Evolutionary conservation across 1,139 yeast species (phyloP).

Genomic region (Geotrichum candidum): DNA sequence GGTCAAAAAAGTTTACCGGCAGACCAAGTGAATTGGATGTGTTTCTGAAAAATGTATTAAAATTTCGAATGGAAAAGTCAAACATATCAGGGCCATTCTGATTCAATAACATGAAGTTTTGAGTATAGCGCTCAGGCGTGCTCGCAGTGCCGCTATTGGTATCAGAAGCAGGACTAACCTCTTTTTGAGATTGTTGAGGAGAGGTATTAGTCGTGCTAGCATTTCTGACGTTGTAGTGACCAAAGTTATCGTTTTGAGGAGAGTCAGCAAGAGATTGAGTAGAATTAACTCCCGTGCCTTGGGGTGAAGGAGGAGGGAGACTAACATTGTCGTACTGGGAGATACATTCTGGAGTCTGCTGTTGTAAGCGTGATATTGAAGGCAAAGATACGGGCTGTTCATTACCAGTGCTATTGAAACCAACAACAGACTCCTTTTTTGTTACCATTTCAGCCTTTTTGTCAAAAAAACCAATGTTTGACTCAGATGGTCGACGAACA

Average conservation of each 20-base stretch:
- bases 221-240: neutral
- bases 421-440: neutral
- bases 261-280: neutral
- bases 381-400: slow-evolving; percentile 2
- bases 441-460: neutral
- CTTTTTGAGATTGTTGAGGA: neutral
- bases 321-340: slow-evolving; percentile 6
- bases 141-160: slow-evolving; percentile 1
- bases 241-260: neutral
- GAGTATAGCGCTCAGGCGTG: slow-evolving; percentile 10
- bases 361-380: slow-evolving; percentile 12
- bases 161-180: slow-evolving; percentile 2
- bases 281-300: neutral
- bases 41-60: neutral
- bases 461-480: neutral
- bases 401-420: neutral
- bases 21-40: slow-evolving; percentile 9
- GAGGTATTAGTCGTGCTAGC: neutral
- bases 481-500: neutral
- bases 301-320: slow-evolving; percentile 13
- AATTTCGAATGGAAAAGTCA: neutral
- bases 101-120: slow-evolving; percentile 10
- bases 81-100: slow-evolving; percentile 18
- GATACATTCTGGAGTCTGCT: neutral
- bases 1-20: slow-evolving; percentile 7